Conservation (phyloP, 2,329 filamentous ascomycete genomes). For the Fusarium sp. region DNA sequence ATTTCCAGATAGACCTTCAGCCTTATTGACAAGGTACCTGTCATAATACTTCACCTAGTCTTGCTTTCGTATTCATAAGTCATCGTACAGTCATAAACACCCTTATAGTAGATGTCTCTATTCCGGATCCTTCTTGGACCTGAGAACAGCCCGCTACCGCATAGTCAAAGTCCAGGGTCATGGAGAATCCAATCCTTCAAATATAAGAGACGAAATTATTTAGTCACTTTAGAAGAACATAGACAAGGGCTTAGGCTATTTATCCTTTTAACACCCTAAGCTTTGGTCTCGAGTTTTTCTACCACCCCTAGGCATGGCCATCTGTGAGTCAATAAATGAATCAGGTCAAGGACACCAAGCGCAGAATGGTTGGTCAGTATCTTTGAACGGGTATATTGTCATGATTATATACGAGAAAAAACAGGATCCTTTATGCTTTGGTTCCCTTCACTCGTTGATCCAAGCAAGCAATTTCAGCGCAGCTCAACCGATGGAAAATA, state of each 20-base stretch:
- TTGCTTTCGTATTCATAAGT: neutral
- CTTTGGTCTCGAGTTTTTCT: no score
- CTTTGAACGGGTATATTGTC: conserved; percentile 19
- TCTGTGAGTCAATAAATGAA: neutral
- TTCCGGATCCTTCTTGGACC: neutral
- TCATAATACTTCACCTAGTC: neutral
- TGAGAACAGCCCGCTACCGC: no score
- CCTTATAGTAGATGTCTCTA: neutral
- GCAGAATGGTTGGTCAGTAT: neutral
- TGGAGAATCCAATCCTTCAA: no score
- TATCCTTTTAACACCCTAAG: no score
- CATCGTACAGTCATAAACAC: neutral
- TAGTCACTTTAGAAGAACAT: no score
- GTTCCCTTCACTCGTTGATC: neutral
- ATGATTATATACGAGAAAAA: conserved; percentile 5
- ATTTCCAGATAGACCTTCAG: neutral
- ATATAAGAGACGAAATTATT: no score
- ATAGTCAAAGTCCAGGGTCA: neutral
- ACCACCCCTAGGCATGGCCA: neutral
- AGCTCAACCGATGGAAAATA: conserved; percentile 80
- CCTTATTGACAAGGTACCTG: neutral
- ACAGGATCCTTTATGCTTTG: neutral
- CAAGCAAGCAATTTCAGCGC: conserved; percentile 55
- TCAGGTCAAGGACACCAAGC: neutral
- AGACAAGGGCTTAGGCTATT: no score